phyloP scores from a whole-genome alignment of 2,329 filamentous ascomycete genomes.

The Colletotrichum lupini region DNA sequence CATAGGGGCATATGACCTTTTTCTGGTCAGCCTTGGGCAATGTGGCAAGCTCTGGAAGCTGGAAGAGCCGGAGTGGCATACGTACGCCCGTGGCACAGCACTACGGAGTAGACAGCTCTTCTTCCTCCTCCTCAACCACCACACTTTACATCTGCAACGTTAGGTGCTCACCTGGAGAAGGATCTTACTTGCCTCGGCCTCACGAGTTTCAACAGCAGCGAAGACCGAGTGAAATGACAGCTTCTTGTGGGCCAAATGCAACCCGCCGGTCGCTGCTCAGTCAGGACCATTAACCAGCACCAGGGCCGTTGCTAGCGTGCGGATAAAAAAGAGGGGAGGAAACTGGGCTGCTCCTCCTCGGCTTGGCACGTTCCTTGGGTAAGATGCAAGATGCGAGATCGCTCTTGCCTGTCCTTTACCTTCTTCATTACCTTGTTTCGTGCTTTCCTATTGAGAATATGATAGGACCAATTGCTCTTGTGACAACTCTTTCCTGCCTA shows the following conservation, averaged over 20 bases:
- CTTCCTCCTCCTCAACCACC: background rate
- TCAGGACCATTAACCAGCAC: conserved; percentile 10
- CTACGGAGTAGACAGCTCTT: background rate
- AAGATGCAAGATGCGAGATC: conserved; percentile 27
- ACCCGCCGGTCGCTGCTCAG: background rate
- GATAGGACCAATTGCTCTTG: background rate
- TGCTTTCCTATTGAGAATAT: background rate
- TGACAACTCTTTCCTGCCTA: background rate
- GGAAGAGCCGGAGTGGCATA: background rate
- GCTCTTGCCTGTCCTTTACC: background rate
- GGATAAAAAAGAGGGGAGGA: conserved; percentile 25
- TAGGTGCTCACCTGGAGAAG: background rate
- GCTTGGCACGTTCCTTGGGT: conserved; percentile 16
- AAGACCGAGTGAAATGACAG: background rate
- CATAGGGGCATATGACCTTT: background rate
- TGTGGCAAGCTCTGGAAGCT: background rate
- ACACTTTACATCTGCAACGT: background rate
- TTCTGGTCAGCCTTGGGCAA: background rate
- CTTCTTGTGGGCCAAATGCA: conserved; percentile 5
- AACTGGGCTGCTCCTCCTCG: background rate
- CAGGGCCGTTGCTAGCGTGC: conserved; percentile 16
- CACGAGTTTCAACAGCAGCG: conserved; percentile 9
- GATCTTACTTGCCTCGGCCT: conserved; percentile 7
- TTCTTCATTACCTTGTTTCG: too few species aligned
- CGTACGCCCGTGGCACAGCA: background rate